Conservation (phyloP, 2,329 filamentous ascomycete genomes). For the Pseudogymnoascus sp. region DNA sequence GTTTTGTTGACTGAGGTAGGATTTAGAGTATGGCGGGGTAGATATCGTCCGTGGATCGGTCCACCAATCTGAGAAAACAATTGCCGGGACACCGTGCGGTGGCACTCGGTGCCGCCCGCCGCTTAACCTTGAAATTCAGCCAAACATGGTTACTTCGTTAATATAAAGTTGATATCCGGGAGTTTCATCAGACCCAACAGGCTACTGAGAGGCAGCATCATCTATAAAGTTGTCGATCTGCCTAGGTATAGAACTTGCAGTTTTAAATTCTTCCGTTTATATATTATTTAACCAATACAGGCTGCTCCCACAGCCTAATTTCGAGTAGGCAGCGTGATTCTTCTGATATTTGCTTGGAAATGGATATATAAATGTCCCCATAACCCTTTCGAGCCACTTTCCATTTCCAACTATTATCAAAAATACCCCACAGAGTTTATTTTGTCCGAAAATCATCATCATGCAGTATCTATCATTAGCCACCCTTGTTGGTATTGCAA, state of each 20-base stretch:
- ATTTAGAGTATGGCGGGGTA: neutral
- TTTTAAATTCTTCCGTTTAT: neutral
- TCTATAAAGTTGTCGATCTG: neutral
- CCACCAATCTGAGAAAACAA: neutral
- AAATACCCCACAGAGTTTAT: neutral
- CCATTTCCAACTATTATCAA: neutral
- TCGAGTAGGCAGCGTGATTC: neutral
- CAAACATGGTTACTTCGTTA: neutral
- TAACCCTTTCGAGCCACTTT: neutral
- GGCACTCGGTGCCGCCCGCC: neutral
- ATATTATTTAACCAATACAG: neutral
- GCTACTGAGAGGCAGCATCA: neutral
- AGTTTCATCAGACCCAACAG: neutral
- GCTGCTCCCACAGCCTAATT: neutral
- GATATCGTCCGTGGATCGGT: neutral
- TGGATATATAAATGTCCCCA: neutral
- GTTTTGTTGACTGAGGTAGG: neutral
- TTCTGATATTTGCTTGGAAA: neutral
- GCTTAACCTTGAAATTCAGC: neutral
- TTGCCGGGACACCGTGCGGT: neutral
- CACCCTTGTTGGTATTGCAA: conserved; percentile 14
- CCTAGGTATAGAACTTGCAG: neutral
- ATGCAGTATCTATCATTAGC: neutral
- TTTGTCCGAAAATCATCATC: neutral
- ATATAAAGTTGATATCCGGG: conserved; percentile 1